phyloP scores from a whole-genome alignment of 23 red algal species.

The Cyanidiococcus yangmingshanensis region DNA sequence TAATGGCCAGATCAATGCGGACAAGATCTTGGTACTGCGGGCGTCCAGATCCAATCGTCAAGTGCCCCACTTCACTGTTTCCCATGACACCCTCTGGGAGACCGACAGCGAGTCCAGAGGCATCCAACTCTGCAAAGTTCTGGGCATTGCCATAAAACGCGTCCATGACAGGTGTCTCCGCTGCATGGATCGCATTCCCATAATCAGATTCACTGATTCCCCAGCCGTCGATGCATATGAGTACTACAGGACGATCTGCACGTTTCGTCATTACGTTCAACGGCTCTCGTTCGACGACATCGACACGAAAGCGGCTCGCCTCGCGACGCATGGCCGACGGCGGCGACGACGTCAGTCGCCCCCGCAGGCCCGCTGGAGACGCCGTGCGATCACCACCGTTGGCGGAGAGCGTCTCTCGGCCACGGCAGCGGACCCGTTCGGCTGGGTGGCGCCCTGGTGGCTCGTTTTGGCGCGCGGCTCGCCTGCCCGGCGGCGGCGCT shows the following conservation, averaged over 20 bases:
- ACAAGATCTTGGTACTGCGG: conserved; percentile 70
- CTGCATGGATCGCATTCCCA: conserved; percentile 16
- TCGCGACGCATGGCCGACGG: too few relatives aligned
- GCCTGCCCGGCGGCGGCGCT: too few relatives aligned
- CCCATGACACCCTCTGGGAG: conserved; percentile 77
- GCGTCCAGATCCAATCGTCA: conserved; percentile 68
- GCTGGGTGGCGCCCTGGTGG: too few relatives aligned
- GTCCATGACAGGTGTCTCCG: conserved; percentile 24
- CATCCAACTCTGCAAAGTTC: conserved; percentile 50
- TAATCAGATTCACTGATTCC: not conserved
- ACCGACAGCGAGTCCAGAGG: conserved; percentile 65
- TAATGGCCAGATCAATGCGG: conserved; percentile 60
- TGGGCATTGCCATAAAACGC: not conserved
- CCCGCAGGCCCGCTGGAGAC: too few relatives aligned
- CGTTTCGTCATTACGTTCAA: not conserved
- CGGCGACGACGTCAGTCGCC: too few relatives aligned
- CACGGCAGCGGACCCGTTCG: too few relatives aligned
- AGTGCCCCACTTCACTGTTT: conserved; percentile 87
- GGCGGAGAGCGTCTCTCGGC: too few relatives aligned
- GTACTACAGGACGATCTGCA: not conserved
- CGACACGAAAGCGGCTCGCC: too few relatives aligned
- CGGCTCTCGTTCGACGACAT: too few relatives aligned
- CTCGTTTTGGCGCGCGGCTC: too few relatives aligned
- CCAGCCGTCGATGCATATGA: conserved; percentile 25
- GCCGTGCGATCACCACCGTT: too few relatives aligned